Base-by-base conservation (phyloP, 768 basidiomycete genomes). In the Naganishia vaughanmartiniae region DNA sequence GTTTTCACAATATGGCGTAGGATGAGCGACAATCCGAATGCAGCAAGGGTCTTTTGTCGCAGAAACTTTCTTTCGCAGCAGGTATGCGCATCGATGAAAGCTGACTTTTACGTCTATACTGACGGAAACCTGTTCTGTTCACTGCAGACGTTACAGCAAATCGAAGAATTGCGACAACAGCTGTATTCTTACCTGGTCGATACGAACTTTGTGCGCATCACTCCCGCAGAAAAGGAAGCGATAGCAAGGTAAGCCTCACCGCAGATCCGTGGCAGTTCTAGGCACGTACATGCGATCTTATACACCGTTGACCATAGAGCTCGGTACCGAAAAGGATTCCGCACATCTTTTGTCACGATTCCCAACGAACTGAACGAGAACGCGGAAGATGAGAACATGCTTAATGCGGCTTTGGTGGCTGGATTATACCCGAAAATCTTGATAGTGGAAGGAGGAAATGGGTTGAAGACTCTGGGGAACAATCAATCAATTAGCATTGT, bases 141-240 rank as follows among this genome's bases (percentile, higher is more conserved):
- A 63, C 72, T 69, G 75, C 77, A 92, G 88, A 97, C 93, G 78
- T 83, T 99, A 60, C 89, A 92, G 82, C 93, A 96, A 81, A 95
- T 99, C 34, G 95, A 98, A 80, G 95, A 97, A 77, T 85, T 97
- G 42, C 88, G 94, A 33, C 92, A 93, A 76, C 95, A 99, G 78
- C 87, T 92, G 72, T 83, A 92, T 67, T 87, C 89, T 85, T 93
- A 95, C 81, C 82, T 98, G 54, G 86, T 95, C 15, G 95, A 98
- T 78, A 91, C 93, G 5, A 85, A 86, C 0, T 93, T 97, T 77
- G 88, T 97, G 66, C 84, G 84, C 66, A 89, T 88, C 15, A 88
- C 90, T 68, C 82, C 83, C 46, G 81, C 83, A 19, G 86, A 92
- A 74, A 82, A 89, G 36, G 86, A 84, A 39, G 90, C 91, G 65